phyloP scores from a whole-genome alignment of 257 asterid species.

The Cruciata laevipes region DNA sequence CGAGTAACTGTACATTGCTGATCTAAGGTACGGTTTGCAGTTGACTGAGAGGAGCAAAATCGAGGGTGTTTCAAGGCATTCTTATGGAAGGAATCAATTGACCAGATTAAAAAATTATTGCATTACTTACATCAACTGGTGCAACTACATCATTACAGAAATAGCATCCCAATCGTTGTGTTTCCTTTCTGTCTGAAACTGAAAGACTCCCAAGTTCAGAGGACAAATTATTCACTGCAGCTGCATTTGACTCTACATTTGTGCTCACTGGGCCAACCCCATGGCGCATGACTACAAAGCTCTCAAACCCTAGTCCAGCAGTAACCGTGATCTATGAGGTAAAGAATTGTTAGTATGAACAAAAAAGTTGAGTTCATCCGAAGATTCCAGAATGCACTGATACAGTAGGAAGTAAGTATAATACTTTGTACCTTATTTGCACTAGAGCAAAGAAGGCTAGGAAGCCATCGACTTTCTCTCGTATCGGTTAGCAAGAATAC shows the following conservation, averaged over 20 bases:
- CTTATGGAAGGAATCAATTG: not conserved
- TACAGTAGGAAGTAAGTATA: conserved; percentile 2
- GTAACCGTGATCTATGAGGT: conserved; percentile 60
- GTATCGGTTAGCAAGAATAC: conserved; percentile 88
- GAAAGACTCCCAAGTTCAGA: conserved; percentile 34
- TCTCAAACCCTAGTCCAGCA: conserved; percentile 94
- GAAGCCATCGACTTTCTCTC: conserved; percentile 98
- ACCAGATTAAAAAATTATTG: not conserved
- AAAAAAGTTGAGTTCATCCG: not conserved
- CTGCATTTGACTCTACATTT: conserved; percentile 28
- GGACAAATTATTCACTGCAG: conserved; percentile 27
- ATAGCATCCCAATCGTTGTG: conserved; percentile 82
- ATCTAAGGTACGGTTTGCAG: conserved; percentile 83
- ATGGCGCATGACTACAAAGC: conserved; percentile 97
- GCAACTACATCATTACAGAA: conserved; percentile 96
- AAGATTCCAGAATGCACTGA: not conserved
- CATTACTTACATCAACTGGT: conserved; percentile 67
- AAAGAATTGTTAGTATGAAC: conserved; percentile 2
- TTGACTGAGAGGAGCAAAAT: conserved; percentile 52
- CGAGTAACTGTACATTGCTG: conserved; percentile 99
- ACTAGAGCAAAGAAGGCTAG: conserved; percentile 78
- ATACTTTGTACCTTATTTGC: conserved; percentile 58
- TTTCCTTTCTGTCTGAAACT: conserved; percentile 23
- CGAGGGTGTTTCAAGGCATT: not conserved
- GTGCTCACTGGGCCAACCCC: conserved; percentile 69